These are phyloP conservation scores for Macadamia tetraphylla DNA, from an alignment of 164 flowering plant genomes.

Conservation along the genomic window DNA sequence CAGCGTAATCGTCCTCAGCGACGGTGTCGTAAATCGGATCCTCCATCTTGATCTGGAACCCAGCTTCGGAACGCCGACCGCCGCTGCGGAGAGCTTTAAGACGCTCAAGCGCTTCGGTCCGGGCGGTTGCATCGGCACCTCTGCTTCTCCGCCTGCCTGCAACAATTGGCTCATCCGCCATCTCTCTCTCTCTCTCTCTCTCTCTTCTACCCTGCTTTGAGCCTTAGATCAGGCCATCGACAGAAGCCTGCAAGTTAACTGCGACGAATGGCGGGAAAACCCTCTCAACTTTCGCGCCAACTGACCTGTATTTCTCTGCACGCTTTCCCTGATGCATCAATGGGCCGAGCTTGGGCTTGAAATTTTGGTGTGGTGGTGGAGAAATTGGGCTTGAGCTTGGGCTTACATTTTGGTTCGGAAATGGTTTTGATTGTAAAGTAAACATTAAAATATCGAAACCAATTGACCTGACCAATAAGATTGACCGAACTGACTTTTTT, in stretches of 20 bases:
- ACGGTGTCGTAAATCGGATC: constrained; percentile 79
- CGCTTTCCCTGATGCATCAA: too few species aligned
- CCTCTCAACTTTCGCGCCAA: neutral
- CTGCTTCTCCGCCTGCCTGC: constrained; percentile 38
- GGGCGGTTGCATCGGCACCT: constrained; percentile 41
- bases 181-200: constrained; percentile 9
- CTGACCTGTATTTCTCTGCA: too few species aligned
- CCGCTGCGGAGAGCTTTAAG: constrained; percentile 54
- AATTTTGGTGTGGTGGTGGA: too few species aligned
- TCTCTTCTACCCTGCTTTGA: neutral
- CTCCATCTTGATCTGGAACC: constrained; percentile 62
- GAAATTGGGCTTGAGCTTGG: too few species aligned
- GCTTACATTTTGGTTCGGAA: too few species aligned
- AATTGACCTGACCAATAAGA: too few species aligned
- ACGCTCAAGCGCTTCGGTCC: constrained; percentile 53
- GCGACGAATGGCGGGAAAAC: neutral
- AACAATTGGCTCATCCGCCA: constrained; percentile 30
- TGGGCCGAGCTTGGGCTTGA: too few species aligned
- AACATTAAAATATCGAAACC: too few species aligned
- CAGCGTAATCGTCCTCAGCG: constrained; percentile 66
- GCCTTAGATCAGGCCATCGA: neutral
- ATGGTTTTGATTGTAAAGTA: too few species aligned
- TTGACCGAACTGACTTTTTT: too few species aligned
- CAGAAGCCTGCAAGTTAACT: neutral
- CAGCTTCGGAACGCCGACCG: constrained; percentile 48